These are phyloP conservation scores for Cordyceps tenuipes DNA, from an alignment of 2,329 filamentous ascomycete genomes.

Conservation along the genomic window DNA sequence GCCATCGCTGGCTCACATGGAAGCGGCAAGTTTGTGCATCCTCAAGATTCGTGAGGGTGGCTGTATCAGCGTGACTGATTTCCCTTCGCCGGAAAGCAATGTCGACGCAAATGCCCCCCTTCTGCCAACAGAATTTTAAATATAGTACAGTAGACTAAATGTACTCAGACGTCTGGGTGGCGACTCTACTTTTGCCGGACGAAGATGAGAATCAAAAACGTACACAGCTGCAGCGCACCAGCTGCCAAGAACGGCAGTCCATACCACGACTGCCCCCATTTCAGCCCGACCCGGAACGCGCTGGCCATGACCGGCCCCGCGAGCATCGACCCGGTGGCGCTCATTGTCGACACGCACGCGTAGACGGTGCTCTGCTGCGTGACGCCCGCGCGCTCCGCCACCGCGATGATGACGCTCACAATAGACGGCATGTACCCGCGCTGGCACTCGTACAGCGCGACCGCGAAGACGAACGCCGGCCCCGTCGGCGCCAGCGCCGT, in stretches of 20 bases:
- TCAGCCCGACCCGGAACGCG: slow-evolving; percentile 1
- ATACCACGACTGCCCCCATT: slow-evolving; percentile 11
- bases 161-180: background rate
- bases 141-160: background rate
- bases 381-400: background rate
- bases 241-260: slow-evolving; percentile 7
- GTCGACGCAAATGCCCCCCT: too few relatives aligned
- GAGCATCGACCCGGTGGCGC: background rate
- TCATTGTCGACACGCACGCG: background rate
- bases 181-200: slow-evolving; percentile 2
- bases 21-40: slow-evolving; percentile 16
- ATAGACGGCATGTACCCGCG: slow-evolving; percentile 1
- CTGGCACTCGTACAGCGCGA: slow-evolving; percentile 6
- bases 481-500: slow-evolving; percentile 6
- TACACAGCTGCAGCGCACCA: background rate
- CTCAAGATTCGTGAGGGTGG: background rate
- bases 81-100: background rate
- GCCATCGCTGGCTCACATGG: slow-evolving; percentile 29
- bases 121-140: too few relatives aligned
- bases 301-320: slow-evolving; percentile 5
- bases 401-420: slow-evolving; percentile 2
- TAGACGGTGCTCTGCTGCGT: slow-evolving; percentile 3
- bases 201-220: slow-evolving; percentile 1
- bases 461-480: background rate
- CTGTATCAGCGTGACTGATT: slow-evolving; percentile 5